A percentile compares a stretch with the other conserved stretches of the same genome.
phyloP scores from a whole-genome alignment of 2,329 filamentous ascomycete species.

The Cryoendolithus antarcticus region DNA sequence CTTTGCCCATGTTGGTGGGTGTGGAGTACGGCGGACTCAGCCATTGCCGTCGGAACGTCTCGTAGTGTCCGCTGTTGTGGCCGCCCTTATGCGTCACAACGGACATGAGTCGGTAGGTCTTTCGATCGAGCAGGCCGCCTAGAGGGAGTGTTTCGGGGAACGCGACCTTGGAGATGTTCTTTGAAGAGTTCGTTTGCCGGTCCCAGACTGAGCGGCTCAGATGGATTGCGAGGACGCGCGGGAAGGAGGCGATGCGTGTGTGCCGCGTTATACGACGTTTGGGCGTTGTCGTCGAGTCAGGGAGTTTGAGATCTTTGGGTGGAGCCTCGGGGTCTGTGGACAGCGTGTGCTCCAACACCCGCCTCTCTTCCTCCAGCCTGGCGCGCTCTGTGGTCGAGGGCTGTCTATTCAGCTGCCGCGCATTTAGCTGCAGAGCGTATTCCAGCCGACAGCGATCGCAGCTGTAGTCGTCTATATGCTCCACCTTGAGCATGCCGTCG shows the following conservation, averaged over 20 bases:
- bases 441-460: slow-evolving; percentile 86
- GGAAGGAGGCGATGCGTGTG: slow-evolving; percentile 75
- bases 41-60: slow-evolving; percentile 83
- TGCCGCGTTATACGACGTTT: slow-evolving; percentile 77
- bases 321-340: slow-evolving; percentile 69
- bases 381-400: slow-evolving; percentile 32
- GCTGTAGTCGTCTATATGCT: slow-evolving; percentile 93
- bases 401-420: slow-evolving; percentile 45
- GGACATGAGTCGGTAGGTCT: slow-evolving; percentile 71
- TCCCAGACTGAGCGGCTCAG: slow-evolving; percentile 90
- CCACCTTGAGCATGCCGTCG: slow-evolving; percentile 85
- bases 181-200: slow-evolving; percentile 56
- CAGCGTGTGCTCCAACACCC: slow-evolving; percentile 56
- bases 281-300: slow-evolving; percentile 61
- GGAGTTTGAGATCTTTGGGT: slow-evolving; percentile 60
- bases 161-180: slow-evolving; percentile 86
- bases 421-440: slow-evolving; percentile 57
- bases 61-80: slow-evolving; percentile 93
- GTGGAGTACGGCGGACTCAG: slow-evolving; percentile 70
- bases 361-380: slow-evolving; percentile 44
- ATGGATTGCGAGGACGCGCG: slow-evolving; percentile 82
- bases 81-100: slow-evolving; percentile 91
- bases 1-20: slow-evolving; percentile 62
- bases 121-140: slow-evolving; percentile 64
- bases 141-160: slow-evolving; percentile 81